A percentile compares a stretch with the other conserved stretches of the same genome.
Conservation (phyloP, 371 early-diverging fungal species). For the Mortierella polycephala region DNA sequence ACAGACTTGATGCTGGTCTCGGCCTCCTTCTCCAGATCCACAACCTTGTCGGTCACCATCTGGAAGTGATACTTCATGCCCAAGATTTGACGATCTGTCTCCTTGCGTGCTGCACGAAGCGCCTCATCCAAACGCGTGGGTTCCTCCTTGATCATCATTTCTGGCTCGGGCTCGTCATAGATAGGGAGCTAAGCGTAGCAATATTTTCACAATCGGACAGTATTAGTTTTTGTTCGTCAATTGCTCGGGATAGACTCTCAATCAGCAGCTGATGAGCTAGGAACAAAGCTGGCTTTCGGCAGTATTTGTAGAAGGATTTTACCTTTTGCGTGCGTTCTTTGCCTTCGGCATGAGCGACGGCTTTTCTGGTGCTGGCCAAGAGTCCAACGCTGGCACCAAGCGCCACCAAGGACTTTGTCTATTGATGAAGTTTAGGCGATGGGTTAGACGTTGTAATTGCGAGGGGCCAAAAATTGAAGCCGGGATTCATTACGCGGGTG, state of each 20-base stretch:
- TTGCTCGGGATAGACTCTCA: no score
- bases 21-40: constrained; percentile 52
- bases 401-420: constrained; percentile 46
- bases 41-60: constrained; percentile 53
- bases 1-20: constrained; percentile 52
- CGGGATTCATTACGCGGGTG: not conserved
- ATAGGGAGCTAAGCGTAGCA: constrained; percentile 29
- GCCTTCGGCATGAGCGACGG: constrained; percentile 38
- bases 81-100: constrained; percentile 52
- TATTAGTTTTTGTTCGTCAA: no score
- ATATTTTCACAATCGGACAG: not conserved
- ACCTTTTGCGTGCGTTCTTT: constrained; percentile 49
- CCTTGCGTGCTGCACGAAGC: constrained; percentile 45
- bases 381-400: constrained; percentile 40
- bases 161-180: constrained; percentile 51
- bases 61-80: constrained; percentile 51
- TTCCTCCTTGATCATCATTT: constrained; percentile 53
- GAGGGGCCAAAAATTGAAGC: not conserved
- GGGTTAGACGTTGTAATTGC: no score
- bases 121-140: constrained; percentile 53
- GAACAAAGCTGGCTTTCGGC: not conserved
- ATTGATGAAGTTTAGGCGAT: not conserved
- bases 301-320: not conserved
- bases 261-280: no score
- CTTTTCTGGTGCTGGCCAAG: constrained; percentile 25